Conservation (phyloP, 176 grass and related monocot genomes). For the Typha latifolia region DNA sequence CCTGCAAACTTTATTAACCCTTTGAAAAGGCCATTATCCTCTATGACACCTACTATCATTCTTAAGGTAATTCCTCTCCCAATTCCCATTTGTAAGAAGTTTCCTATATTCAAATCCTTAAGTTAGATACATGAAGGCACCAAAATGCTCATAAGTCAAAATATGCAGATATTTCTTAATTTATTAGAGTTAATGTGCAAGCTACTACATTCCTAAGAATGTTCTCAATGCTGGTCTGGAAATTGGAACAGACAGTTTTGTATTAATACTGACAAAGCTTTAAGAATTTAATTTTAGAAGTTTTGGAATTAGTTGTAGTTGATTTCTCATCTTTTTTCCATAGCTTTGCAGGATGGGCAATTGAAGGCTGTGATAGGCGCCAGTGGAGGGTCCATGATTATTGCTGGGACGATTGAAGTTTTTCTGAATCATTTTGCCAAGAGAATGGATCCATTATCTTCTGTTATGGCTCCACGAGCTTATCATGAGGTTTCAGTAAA, state of each 20-base stretch:
- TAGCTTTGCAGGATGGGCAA: conserved; percentile 45
- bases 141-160: background rate
- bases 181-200: too few relatives aligned
- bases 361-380: conserved; percentile 60
- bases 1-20: conserved; percentile 72
- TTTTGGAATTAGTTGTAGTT: background rate
- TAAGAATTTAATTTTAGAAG: background rate
- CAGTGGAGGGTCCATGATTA: conserved; percentile 76
- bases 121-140: background rate
- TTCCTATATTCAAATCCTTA: background rate
- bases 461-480: conserved; percentile 58
- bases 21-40: conserved; percentile 80
- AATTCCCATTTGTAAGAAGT: background rate
- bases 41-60: conserved; percentile 66
- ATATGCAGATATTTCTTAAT: background rate
- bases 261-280: too few relatives aligned
- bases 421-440: conserved; percentile 76
- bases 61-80: conserved; percentile 39
- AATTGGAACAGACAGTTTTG: too few relatives aligned
- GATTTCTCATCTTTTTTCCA: background rate
- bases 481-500: conserved; percentile 54
- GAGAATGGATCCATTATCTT: conserved; percentile 69
- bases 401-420: conserved; percentile 53
- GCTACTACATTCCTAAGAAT: too few relatives aligned
- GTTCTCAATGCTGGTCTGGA: too few relatives aligned